Percentiles rank a stretch among this genome's conserved stretches.
These are phyloP conservation scores for Aureobasidium musti DNA, from an alignment of 2,329 filamentous ascomycete genomes.

Conservation along the genomic window DNA sequence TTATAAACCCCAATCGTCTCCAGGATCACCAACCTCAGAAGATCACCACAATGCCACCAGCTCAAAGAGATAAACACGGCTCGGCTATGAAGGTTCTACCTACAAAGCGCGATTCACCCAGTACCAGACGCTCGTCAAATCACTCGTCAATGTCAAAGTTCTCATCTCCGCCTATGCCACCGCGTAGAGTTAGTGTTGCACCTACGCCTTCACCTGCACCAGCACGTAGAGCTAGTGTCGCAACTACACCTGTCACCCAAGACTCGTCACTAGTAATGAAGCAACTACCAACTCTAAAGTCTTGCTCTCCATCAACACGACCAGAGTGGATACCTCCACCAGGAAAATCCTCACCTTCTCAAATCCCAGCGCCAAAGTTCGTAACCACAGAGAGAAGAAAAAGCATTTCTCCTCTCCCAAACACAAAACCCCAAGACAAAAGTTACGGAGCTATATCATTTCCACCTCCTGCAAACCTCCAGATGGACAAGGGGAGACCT, in stretches of 20 bases:
- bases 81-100: background rate
- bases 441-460: too few species aligned
- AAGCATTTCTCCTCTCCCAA: too few species aligned
- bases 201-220: background rate
- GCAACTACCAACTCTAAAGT: background rate
- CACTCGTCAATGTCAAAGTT: background rate
- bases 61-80: background rate
- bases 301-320: background rate
- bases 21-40: too few species aligned
- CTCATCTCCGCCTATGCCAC: background rate
- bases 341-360: background rate
- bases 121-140: background rate
- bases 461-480: too few species aligned
- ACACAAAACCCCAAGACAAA: too few species aligned
- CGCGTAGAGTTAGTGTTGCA: background rate
- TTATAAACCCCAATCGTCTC: too few species aligned
- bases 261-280: background rate
- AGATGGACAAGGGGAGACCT: too few species aligned
- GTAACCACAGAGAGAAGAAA: too few species aligned
- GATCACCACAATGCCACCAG: background rate
- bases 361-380: background rate
- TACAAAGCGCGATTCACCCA: background rate
- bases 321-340: background rate
- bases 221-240: background rate
- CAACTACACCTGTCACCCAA: background rate